phyloP scores from a whole-genome alignment of 108 stramenopile species.

The Fistulifera pelliculosa region DNA sequence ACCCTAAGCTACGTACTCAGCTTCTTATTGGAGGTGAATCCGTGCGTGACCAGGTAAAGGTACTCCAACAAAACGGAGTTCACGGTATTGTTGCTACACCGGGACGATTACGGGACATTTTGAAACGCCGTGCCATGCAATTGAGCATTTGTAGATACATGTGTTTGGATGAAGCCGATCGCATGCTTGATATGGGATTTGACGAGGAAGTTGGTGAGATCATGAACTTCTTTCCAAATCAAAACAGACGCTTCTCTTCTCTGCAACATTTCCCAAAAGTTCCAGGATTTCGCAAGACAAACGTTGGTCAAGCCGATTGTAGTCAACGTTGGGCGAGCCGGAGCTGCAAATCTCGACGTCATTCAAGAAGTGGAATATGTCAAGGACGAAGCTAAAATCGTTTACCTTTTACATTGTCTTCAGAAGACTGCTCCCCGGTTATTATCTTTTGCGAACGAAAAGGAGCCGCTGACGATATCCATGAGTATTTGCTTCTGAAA shows the following conservation, averaged over 20 bases:
- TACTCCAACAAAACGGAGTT: conserved; percentile 60
- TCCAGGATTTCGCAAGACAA: conserved; percentile 96
- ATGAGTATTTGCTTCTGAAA: conserved; percentile 96
- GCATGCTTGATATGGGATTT: conserved; percentile 96
- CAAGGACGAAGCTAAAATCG: conserved; percentile 96
- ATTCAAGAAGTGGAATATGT: conserved; percentile 99
- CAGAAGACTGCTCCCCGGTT: conserved; percentile 99
- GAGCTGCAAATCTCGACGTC: conserved; percentile 98
- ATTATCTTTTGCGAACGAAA: conserved; percentile 96
- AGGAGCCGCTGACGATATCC: conserved; percentile 97
- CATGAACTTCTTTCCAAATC: conserved; percentile 94
- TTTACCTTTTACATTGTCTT: conserved; percentile 92
- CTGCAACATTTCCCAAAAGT: conserved; percentile 98
- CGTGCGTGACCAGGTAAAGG: conserved; percentile 75
- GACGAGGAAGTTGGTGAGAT: conserved; percentile 96
- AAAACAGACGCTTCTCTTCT: conserved; percentile 97
- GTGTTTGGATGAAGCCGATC: conserved; percentile 97
- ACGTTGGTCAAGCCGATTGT: conserved; percentile 91
- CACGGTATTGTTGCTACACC: conserved; percentile 97
- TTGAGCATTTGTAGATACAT: conserved; percentile 89
- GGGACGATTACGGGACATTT: conserved; percentile 86
- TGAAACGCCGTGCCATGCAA: conserved; percentile 79
- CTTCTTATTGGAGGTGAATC: conserved; percentile 94
- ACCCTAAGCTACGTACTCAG: conserved; percentile 77
- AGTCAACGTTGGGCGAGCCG: conserved; percentile 97